Percentiles rank a stretch among this genome's conserved stretches.
phyloP scores from a whole-genome alignment of 106 monocot species.

The Agapanthus africanus region DNA sequence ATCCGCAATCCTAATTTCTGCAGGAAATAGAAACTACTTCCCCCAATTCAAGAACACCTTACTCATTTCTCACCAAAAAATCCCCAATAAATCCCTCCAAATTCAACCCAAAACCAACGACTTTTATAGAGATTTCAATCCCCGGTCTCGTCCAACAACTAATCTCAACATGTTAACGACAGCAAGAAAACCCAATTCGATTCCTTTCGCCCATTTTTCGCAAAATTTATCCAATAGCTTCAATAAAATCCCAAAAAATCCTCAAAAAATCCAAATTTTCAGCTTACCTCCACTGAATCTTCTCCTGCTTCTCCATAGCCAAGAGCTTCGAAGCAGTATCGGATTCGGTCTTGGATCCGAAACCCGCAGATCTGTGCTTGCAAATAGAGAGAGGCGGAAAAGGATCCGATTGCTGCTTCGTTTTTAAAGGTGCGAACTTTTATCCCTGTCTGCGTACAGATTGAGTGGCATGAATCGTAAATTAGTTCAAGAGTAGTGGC shows the following conservation, averaged over 20 bases:
- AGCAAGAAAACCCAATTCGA: neutral
- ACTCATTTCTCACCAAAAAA: neutral
- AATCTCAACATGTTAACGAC: neutral
- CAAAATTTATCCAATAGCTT: neutral
- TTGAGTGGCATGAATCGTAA: neutral
- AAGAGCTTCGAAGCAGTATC: too few relatives aligned
- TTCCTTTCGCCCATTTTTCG: neutral
- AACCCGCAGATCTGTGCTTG: neutral
- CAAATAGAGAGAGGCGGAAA: neutral
- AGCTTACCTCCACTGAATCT: neutral
- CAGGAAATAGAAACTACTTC: neutral
- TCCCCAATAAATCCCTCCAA: neutral
- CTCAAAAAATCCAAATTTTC: neutral
- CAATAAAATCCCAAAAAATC: neutral
- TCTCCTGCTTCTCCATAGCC: neutral
- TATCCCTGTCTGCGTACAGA: neutral
- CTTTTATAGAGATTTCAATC: constrained; percentile 1
- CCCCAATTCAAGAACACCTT: neutral
- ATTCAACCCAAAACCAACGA: neutral
- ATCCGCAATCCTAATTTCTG: neutral
- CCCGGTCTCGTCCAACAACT: too few relatives aligned
- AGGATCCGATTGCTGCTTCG: neutral
- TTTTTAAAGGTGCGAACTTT: neutral
- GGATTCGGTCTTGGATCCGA: constrained; percentile 4
- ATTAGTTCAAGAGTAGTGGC: neutral